These are phyloP conservation scores for Calonectria honghensis DNA, from an alignment of 2,329 filamentous ascomycete genomes.

Conservation along the genomic window DNA sequence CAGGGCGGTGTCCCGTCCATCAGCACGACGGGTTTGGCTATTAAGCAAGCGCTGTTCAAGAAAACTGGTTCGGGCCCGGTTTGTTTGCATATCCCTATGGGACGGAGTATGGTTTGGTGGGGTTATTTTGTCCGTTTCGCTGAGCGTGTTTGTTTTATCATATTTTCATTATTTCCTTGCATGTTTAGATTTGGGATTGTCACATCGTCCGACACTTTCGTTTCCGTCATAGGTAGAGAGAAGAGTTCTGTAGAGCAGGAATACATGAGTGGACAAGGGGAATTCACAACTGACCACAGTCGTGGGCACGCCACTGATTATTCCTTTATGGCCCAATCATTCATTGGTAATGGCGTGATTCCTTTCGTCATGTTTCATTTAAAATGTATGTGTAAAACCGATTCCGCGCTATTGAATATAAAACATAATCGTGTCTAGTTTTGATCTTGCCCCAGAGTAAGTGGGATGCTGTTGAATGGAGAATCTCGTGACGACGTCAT, in stretches of 20 bases:
- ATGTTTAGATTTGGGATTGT: slow-evolving; percentile 45
- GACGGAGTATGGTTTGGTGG: slow-evolving; percentile 44
- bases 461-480: not conserved
- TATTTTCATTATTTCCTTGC: slow-evolving; percentile 31
- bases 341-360: not conserved
- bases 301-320: not conserved
- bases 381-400: not conserved
- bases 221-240: slow-evolving; percentile 37
- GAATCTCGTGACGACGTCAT: slow-evolving; percentile 35
- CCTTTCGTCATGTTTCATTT: not conserved
- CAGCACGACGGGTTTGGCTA: slow-evolving; percentile 78
- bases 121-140: slow-evolving; percentile 31
- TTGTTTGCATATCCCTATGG: slow-evolving; percentile 53
- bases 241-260: slow-evolving; percentile 24
- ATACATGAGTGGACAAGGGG: not conserved
- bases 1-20: slow-evolving; percentile 79
- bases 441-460: not conserved
- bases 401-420: not conserved
- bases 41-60: slow-evolving; percentile 49
- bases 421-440: not conserved
- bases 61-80: slow-evolving; percentile 22
- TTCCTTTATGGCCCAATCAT: not conserved
- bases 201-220: slow-evolving; percentile 44
- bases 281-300: not conserved
- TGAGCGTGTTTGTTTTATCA: slow-evolving; percentile 43